Conservation (phyloP, 257 asterid species). For the Gentiana macrophylla region DNA sequence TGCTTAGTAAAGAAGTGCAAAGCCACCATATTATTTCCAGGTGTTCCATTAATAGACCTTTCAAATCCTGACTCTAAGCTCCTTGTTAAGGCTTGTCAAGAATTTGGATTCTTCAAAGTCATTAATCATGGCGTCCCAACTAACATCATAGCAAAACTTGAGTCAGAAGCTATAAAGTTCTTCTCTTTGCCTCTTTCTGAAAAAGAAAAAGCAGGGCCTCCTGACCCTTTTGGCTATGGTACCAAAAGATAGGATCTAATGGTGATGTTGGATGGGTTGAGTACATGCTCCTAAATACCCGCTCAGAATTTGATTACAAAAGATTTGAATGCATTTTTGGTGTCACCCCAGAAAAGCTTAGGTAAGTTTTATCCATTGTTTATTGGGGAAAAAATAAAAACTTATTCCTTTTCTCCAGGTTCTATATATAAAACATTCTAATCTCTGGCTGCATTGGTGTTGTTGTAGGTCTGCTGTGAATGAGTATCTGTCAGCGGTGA, state of each 20-base stretch:
- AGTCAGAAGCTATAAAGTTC: conserved; percentile 53
- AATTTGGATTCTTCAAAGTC: conserved; percentile 72
- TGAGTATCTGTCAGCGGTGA: conserved; percentile 21
- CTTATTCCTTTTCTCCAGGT: no score
- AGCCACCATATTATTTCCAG: conserved; percentile 23
- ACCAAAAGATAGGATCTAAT: conserved; percentile 46
- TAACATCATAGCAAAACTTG: conserved; percentile 37
- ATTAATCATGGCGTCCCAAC: conserved; percentile 56
- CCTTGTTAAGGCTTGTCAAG: conserved; percentile 70
- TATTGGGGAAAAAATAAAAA: no score
- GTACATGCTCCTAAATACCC: conserved; percentile 45
- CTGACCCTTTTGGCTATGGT: conserved; percentile 77
- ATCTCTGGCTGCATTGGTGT: no score
- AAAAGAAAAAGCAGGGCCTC: conserved; percentile 50
- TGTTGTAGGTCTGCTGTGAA: conserved; percentile 19
- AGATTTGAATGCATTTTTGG: conserved; percentile 41
- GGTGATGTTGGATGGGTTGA: conserved; percentile 76
- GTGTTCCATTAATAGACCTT: conserved; percentile 63
- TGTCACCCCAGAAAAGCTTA: conserved; percentile 42
- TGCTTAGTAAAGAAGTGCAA: conserved; percentile 14
- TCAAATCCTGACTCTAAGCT: conserved; percentile 48
- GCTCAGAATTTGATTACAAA: conserved; percentile 27
- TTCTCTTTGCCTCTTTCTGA: conserved; percentile 45
- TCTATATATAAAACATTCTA: no score
- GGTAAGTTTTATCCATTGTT: conserved; percentile 20